Base-by-base conservation (phyloP, 2,329 filamentous ascomycete genomes). In the Rhynchosporium graminicola region DNA sequence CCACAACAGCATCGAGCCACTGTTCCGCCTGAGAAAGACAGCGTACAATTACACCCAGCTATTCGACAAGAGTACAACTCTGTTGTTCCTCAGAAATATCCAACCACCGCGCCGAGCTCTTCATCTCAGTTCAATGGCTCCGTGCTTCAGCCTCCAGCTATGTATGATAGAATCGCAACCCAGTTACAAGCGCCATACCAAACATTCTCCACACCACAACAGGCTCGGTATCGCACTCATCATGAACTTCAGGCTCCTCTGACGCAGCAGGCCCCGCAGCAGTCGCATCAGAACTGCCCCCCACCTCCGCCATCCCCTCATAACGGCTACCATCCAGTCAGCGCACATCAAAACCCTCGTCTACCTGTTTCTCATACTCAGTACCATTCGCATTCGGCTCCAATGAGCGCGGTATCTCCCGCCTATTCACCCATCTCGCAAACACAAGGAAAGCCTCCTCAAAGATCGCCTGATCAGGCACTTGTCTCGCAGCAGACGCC, bases 41-140 rank as follows among this genome's bases (percentile, higher is more conserved):
- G 46, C 6, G 48, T 67, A 6, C 62, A 67, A 12, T 57, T 76
- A 29, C 77, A 79, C 63, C 77, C 77, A 42, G 76, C 77, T 28
- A 77, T 76, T 54, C 73, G 76, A 51, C 74, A 71, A 54, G 71
- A 74, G 38, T 73, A 73, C 42, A 69, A 59, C 40, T 40, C 68
- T 3, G 67, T 72, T 55, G 69, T 69, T 43, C 63, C 69, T 55
- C 66, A 69, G 13, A 64, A 70, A 38, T 68, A 67, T 46, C 64
- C 68, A 36, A 63, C 66, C 3, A 42, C 51, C 40, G 43, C 38
- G 9, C 59, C 56, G 8, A 63, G 46, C 38, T 50, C 63, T 58
- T 45, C 60, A 31, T 31, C 61, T 43, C 68, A 66, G 50, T 59
- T 63, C 36, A 62, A 63, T 8, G 52, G 59, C 10, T 43, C 64